Evolutionary conservation across 306 rosid species (phyloP).

Genomic region (Malus sieversii): DNA sequence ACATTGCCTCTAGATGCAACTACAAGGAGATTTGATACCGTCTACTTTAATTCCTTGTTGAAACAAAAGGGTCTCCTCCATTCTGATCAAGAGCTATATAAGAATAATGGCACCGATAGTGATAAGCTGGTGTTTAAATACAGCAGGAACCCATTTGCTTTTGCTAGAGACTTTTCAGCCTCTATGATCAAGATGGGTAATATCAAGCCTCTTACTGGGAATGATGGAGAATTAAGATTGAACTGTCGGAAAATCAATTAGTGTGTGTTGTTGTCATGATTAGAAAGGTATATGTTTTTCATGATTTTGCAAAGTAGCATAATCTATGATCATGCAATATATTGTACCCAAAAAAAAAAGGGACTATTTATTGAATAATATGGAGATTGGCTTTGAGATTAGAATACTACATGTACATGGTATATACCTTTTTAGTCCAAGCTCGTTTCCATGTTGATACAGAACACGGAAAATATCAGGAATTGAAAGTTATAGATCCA

Average conservation of each 20-base stretch:
- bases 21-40: slow-evolving; percentile 14
- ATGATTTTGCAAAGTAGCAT: not conserved
- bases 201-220: slow-evolving; percentile 21
- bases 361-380: not conserved
- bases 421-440: not conserved
- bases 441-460: not conserved
- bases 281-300: not conserved
- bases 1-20: slow-evolving; percentile 12
- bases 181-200: slow-evolving; percentile 36
- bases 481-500: not conserved
- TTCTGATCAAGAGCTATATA: slow-evolving; percentile 27
- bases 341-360: not conserved
- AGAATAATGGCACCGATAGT: slow-evolving; percentile 12
- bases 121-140: slow-evolving; percentile 15
- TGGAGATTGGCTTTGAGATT: not conserved
- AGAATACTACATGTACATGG: not conserved
- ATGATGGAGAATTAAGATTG: slow-evolving; percentile 20
- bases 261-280: not conserved
- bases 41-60: slow-evolving; percentile 15
- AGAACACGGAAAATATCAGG: not conserved
- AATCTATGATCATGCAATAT: not conserved
- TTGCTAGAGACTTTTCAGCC: slow-evolving; percentile 6
- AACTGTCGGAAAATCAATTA: slow-evolving; percentile 17
- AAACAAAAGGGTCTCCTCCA: slow-evolving; percentile 21
- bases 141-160: not conserved